Conservation (phyloP, 208 protist genomes). For the Histomonas meleagridis region DNA sequence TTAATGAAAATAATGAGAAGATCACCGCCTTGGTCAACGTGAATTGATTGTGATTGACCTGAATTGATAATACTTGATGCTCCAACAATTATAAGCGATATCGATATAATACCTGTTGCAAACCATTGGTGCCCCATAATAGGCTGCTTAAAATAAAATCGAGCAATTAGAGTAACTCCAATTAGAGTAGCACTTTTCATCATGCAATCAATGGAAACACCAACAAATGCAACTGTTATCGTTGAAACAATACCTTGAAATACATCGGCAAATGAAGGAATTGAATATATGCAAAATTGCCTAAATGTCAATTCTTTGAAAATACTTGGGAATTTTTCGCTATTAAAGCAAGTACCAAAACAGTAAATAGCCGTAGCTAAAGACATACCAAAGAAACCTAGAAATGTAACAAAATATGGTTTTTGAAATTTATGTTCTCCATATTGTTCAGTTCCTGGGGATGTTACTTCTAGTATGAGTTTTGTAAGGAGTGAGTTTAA, state of each 20-base stretch:
- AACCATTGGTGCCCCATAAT: not conserved
- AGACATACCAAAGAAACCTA: not conserved
- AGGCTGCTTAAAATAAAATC: not conserved
- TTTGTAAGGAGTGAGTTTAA: not conserved
- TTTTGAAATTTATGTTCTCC: not conserved
- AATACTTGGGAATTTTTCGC: not conserved
- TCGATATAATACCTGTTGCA: not conserved
- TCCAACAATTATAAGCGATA: not conserved
- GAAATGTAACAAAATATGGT: not conserved
- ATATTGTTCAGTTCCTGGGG: not conserved
- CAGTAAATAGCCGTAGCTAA: not conserved
- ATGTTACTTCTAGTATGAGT: not conserved
- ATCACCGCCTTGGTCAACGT: not conserved
- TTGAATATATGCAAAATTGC: not conserved
- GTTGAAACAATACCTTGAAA: not conserved
- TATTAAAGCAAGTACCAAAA: not conserved
- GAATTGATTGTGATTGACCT: not conserved
- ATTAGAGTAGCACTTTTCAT: not conserved
- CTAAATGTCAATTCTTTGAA: not conserved
- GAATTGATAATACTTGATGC: not conserved
- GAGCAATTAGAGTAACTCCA: not conserved
- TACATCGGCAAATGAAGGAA: not conserved
- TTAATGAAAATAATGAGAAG: not conserved
- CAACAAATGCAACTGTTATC: not conserved
- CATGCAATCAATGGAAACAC: not conserved